These are phyloP conservation scores for Gracilaria vermiculophylla DNA, from an alignment of 23 red algal genomes.

Conservation along the genomic window DNA sequence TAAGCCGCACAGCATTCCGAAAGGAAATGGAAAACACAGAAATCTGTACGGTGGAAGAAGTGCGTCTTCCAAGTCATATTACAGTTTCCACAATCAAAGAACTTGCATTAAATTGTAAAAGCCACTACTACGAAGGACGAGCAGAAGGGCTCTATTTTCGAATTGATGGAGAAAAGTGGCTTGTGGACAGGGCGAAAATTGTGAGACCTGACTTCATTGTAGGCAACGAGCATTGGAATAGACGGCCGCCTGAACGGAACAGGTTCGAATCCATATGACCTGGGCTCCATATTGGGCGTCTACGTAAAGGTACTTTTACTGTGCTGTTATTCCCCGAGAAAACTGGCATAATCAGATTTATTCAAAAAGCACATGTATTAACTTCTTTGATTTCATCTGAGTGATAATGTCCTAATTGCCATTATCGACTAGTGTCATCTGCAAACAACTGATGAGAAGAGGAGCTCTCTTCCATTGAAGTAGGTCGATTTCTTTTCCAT, in stretches of 20 bases:
- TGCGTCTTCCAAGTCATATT: not conserved
- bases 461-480: no score
- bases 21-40: not conserved
- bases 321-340: no score
- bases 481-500: no score
- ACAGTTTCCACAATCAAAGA: not conserved
- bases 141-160: slow-evolving; percentile 12
- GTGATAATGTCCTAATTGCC: no score
- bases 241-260: not conserved
- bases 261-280: not conserved
- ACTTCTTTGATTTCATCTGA: no score
- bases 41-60: not conserved
- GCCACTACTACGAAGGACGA: not conserved
- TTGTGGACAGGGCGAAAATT: not conserved
- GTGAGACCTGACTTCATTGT: not conserved
- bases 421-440: no score
- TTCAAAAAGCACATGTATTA: no score
- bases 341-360: no score
- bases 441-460: no score
- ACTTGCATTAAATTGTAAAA: not conserved
- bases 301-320: no score
- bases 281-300: no score
- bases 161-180: not conserved
- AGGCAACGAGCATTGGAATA: slow-evolving; percentile 1
- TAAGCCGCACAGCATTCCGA: not conserved